phyloP scores from a whole-genome alignment of 75 land plant genomes.

The Picea glauca region DNA sequence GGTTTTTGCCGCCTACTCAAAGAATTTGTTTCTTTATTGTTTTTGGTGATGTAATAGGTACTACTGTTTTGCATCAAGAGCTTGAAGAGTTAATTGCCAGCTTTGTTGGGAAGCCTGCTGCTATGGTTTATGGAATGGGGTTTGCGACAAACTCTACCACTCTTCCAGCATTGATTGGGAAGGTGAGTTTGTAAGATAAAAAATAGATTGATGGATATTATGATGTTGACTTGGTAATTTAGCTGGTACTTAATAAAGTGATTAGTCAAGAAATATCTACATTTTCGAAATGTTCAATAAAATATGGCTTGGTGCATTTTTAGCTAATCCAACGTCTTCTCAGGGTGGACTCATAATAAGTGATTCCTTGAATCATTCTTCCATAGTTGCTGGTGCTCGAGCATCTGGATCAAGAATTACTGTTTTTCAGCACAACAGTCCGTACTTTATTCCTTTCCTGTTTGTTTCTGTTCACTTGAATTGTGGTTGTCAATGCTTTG shows the following conservation, averaged over 20 bases:
- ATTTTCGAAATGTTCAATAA: not conserved
- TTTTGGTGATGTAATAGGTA: conserved; percentile 32
- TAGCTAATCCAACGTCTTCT: not conserved
- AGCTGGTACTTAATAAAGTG: not conserved
- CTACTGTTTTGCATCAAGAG: conserved; percentile 72
- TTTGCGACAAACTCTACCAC: conserved; percentile 93
- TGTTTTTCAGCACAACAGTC: conserved; percentile 93
- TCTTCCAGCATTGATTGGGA: conserved; percentile 75
- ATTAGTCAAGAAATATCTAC: not conserved
- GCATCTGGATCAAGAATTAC: conserved; percentile 83
- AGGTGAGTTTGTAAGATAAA: conserved; percentile 33
- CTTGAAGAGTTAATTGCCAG: conserved; percentile 75
- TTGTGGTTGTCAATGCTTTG: not conserved
- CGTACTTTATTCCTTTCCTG: conserved; percentile 17
- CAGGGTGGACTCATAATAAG: conserved; percentile 95
- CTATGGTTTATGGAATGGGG: conserved; percentile 94
- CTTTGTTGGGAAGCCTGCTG: conserved; percentile 94
- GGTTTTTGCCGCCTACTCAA: not conserved
- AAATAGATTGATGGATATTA: not conserved
- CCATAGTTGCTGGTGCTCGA: conserved; percentile 95
- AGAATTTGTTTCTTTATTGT: not conserved
- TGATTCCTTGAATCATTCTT: conserved; percentile 91
- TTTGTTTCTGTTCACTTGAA: not conserved
- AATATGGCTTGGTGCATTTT: not conserved
- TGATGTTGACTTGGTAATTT: not conserved